Base-by-base conservation (phyloP, 2,329 filamentous ascomycete species). In the Lachnellula willkommii region DNA sequence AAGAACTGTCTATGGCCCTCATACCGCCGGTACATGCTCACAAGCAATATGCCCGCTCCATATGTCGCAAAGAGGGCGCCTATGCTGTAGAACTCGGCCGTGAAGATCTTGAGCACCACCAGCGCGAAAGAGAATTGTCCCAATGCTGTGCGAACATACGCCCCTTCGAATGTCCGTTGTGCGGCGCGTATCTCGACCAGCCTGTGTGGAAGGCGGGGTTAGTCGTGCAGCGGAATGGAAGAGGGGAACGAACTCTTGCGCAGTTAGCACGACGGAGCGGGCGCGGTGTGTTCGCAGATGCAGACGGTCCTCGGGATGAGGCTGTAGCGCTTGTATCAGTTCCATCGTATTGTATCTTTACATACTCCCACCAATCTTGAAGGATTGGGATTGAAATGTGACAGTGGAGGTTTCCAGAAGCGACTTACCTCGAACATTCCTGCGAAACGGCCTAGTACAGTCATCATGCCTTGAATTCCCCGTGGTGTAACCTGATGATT, bases 1-100 rank as follows among this genome's bases (percentile, higher is more conserved):
- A 97, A 97, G 75, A 99, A 97, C 73, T 97, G 93, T 62, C 85
- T 83, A 69, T 97, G 96, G 55, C 94, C 92, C 73, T 96, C 89
- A 69, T 92, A 89, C 53, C 94, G 84, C 56, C 94, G 82, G 73
- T 95, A 95, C 53, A 90, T 77, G 65, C 90, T 88, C 57, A 95
- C 90, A 26, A 89, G 78, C 68, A 97, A 77, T 48, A 99, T 82
- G 6, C 90, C 89, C 3, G 87, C 85, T 12, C 93, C 94, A 69
- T 97, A 97, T 49, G 90, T 85, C 45, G 94, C 92, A 70, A 96
- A 96, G 35, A 99, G 79, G 6, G 94, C 94, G n/a, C 94, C 94
- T 60, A 96, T 96, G 64, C 88, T 85, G 74, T 97, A 97, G 77
- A 99, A 97, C 70, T 97, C 94, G 52, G 86, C 82, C 8, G 91